phyloP scores from a whole-genome alignment of 1,139 yeast genomes.

The Eremothecium gossypii region DNA sequence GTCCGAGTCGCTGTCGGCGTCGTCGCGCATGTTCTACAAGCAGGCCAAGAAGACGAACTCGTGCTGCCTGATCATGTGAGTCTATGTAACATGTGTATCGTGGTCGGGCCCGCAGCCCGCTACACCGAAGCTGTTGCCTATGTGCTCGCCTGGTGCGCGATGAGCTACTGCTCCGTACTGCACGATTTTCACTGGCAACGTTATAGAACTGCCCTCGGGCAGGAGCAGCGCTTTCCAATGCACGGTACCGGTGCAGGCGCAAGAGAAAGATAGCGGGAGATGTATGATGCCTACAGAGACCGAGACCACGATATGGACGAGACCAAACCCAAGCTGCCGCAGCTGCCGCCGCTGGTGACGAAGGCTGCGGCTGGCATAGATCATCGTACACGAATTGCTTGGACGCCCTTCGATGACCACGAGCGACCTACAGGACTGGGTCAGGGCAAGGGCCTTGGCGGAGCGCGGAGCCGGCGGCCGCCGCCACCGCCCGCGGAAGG shows the following conservation, averaged over 20 bases:
- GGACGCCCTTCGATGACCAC: slow-evolving; percentile 14
- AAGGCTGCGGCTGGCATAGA: slow-evolving; percentile 3
- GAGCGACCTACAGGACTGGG: neutral
- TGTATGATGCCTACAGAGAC: neutral
- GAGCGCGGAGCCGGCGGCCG: slow-evolving; percentile 10
- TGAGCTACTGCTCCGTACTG: too few species aligned
- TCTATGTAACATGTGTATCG: too few species aligned
- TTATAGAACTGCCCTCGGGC: too few species aligned
- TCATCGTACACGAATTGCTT: slow-evolving; percentile 14
- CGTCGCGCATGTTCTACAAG: slow-evolving; percentile 89
- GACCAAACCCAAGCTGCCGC: slow-evolving; percentile 15
- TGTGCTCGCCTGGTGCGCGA: too few species aligned
- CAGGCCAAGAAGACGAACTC: slow-evolving; percentile 97
- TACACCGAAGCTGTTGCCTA: too few species aligned
- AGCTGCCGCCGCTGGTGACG: slow-evolving; percentile 26
- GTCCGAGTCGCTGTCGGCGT: slow-evolving; percentile 81
- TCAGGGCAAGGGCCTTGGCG: neutral
- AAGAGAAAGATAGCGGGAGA: neutral
- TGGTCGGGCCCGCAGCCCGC: too few species aligned
- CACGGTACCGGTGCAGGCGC: too few species aligned
- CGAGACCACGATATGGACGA: neutral
- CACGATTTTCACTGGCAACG: too few species aligned
- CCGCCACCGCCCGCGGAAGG: slow-evolving; percentile 11
- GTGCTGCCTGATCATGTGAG: slow-evolving; percentile 73
- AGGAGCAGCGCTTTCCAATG: too few species aligned